These are phyloP conservation scores for Kodamaea laetipori DNA, from an alignment of 805 yeast species.

Conservation along the genomic window DNA sequence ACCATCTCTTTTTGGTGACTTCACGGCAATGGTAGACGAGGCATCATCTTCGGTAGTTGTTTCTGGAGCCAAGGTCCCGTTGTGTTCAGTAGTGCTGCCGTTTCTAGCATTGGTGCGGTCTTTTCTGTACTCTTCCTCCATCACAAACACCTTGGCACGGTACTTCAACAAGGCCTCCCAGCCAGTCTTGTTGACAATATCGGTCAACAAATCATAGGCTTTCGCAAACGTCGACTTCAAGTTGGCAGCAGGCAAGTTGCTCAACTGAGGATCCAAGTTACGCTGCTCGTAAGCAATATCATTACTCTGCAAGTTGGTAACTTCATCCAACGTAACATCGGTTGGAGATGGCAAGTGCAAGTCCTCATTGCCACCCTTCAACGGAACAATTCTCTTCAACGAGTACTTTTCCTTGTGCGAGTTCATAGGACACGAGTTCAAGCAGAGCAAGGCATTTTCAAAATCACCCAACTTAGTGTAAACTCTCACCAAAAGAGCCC, in stretches of 20 bases:
- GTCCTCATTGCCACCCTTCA: constrained; percentile 48
- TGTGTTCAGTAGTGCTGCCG: constrained; percentile 14
- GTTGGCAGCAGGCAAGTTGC: constrained; percentile 68
- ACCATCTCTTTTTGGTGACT: constrained; percentile 33
- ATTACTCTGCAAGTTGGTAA: constrained; percentile 63
- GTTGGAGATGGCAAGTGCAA: constrained; percentile 76
- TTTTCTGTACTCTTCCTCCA: constrained; percentile 50
- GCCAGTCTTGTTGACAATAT: constrained; percentile 46
- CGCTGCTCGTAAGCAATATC: constrained; percentile 68
- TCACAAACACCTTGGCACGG: constrained; percentile 49
- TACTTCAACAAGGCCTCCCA: constrained; percentile 48
- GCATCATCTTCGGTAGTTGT: constrained; percentile 26
- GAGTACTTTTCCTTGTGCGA: constrained; percentile 67
- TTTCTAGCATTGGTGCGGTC: constrained; percentile 30
- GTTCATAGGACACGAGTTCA: constrained; percentile 83
- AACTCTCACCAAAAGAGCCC: constrained; percentile 67
- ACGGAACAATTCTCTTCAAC: constrained; percentile 60
- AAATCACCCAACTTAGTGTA: constrained; percentile 65
- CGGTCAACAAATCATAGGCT: constrained; percentile 48
- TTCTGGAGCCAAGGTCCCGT: constrained; percentile 4
- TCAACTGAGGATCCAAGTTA: constrained; percentile 60
- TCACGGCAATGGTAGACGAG: constrained; percentile 41
- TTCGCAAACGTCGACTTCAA: constrained; percentile 52
- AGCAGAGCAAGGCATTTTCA: constrained; percentile 69
- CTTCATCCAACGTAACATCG: constrained; percentile 72